A percentile compares a stretch with the other conserved stretches of the same genome.
phyloP scores from a whole-genome alignment of 306 rosid genomes.

The Inga oerstediana region DNA sequence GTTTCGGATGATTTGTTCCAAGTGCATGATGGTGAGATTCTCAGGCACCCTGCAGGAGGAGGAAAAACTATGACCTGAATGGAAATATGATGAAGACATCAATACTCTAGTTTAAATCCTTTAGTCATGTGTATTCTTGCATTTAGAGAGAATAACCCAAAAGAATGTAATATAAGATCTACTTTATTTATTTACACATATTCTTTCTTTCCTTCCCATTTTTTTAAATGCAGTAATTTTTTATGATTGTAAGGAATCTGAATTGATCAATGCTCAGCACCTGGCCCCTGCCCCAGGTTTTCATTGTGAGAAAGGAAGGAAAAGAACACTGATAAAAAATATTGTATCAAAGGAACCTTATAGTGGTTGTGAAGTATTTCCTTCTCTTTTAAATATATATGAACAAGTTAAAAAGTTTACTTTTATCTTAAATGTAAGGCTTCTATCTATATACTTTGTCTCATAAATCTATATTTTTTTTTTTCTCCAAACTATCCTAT shows the following conservation, averaged over 20 bases:
- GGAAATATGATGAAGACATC: slow-evolving; percentile 17
- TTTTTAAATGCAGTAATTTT: not conserved
- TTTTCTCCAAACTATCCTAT: no score
- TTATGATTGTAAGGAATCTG: not conserved
- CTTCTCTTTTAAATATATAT: no score
- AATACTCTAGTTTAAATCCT: not conserved
- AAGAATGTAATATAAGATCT: not conserved
- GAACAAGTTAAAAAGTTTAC: no score
- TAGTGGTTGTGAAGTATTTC: not conserved
- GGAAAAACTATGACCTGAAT: slow-evolving; percentile 18
- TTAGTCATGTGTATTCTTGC: not conserved
- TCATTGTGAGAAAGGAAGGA: no score
- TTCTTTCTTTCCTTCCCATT: not conserved
- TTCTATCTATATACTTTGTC: no score
- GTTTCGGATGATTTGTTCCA: not conserved
- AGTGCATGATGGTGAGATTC: not conserved
- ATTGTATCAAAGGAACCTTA: no score
- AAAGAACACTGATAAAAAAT: no score
- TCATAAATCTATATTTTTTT: no score
- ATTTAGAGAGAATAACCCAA: not conserved
- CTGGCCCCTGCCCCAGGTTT: not conserved
- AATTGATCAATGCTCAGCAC: not conserved
- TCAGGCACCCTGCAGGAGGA: not conserved
- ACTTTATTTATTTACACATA: not conserved
- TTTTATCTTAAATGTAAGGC: no score